Evolutionary conservation across 441 rosid species (phyloP), one percentile per base, ranked within the genome.

Genomic region (Flueggea neowawraea): DNA sequence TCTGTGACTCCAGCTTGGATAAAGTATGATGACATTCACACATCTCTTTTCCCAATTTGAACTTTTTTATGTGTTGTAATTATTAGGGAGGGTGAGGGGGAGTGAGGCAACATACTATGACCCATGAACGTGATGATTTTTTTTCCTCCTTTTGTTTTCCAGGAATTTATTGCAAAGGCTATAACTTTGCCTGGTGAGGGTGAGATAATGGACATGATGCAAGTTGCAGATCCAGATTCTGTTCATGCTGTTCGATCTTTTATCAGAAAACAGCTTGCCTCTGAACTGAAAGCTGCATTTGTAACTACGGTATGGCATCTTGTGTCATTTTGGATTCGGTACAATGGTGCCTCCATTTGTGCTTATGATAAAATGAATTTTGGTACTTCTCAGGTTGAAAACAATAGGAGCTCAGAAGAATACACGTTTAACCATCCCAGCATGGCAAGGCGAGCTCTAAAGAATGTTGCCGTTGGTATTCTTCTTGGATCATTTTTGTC

Each of bases 191-290:
- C 98, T 12, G 89, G 96, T 64, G 98, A 88, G 69, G 99, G 97
- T 57, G 99, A 91, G 84, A 85, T 95, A 57, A 95, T 95, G 99
- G 98, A 95, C 79, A 70, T 95, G 90, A 89, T 95, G 96, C 77
- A 77, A 0, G 88, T 95, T 75, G 99, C 99, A 10, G 99, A 95
- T 69, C 98, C 99, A 53, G 98, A 88, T 82, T 96, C 95, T 55
- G 99, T 91, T 62, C 95, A 91, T 73, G 85, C 93, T 53, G 98
- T 95, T 76, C 81, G 97, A 63, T 72, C 71, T 59, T 95, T 91
- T 70, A 81, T 89, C 68, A 78, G 83, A 83, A 88, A 89, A 76
- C 93, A 88, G 73, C 89, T 95, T 75, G 99, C 99, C 33, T 78
- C 87, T 61, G 93, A 89, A 73, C 82, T 95, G 67, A 88, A 85